phyloP scores from a whole-genome alignment of 148 eudicot species.

The Polygonum maritimum region DNA sequence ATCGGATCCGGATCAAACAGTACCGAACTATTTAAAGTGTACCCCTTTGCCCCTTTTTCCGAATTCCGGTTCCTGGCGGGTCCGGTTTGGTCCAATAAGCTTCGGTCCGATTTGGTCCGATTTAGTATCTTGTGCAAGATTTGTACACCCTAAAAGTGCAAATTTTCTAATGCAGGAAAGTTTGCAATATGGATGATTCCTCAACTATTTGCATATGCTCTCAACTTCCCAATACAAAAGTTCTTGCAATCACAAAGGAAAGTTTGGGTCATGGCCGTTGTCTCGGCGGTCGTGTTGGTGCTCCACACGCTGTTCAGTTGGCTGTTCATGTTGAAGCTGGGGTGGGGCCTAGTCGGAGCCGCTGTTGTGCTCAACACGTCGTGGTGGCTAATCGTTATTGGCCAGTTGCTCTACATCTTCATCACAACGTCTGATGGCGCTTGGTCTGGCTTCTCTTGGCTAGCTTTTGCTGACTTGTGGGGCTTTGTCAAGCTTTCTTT shows the following conservation, averaged over 20 bases:
- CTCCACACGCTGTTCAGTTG: slow-evolving; percentile 52
- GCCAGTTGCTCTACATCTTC: slow-evolving; percentile 49
- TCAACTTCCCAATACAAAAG: slow-evolving; percentile 72
- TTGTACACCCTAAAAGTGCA: not conserved
- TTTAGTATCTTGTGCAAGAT: too few relatives aligned
- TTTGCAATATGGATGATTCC: slow-evolving; percentile 74
- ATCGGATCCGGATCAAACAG: too few relatives aligned
- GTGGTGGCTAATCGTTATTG: slow-evolving; percentile 66
- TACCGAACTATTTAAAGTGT: too few relatives aligned
- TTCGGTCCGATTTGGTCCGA: too few relatives aligned
- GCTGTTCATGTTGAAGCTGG: slow-evolving; percentile 48
- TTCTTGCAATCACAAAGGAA: slow-evolving; percentile 83
- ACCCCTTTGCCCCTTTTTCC: too few relatives aligned
- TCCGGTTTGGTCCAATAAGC: too few relatives aligned
- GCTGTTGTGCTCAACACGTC: slow-evolving; percentile 57
- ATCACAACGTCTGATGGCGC: slow-evolving; percentile 66
- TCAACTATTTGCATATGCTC: slow-evolving; percentile 60
- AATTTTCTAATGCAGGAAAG: slow-evolving; percentile 31
- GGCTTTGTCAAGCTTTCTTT: slow-evolving; percentile 63
- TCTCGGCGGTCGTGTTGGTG: slow-evolving; percentile 46
- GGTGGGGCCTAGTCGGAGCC: slow-evolving; percentile 67
- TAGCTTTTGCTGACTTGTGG: slow-evolving; percentile 64
- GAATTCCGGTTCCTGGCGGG: too few relatives aligned
- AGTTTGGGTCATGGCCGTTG: slow-evolving; percentile 53
- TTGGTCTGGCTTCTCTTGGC: slow-evolving; percentile 70